phyloP scores from a whole-genome alignment of 2,329 filamentous ascomycete species.

The Coleophoma crateriformis region DNA sequence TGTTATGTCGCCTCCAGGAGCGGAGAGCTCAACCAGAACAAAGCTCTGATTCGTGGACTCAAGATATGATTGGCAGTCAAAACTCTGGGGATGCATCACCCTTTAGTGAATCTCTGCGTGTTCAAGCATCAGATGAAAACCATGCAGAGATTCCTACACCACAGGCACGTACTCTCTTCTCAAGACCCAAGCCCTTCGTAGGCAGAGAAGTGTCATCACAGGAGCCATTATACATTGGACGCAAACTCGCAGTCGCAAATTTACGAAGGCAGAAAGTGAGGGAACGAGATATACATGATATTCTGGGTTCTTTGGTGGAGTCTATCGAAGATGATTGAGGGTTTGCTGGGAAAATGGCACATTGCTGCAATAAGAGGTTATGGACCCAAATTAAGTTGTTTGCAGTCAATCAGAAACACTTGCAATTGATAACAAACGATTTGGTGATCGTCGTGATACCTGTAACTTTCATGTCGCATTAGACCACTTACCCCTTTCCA shows the following conservation, averaged over 20 bases:
- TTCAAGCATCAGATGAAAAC: neutral
- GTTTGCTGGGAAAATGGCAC: neutral
- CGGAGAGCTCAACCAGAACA: neutral
- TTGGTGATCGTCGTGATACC: no score
- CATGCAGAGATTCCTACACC: neutral
- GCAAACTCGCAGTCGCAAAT: neutral
- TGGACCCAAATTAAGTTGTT: neutral
- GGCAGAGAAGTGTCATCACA: neutral
- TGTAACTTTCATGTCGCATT: no score
- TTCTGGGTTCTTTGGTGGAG: neutral
- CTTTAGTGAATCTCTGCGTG: neutral
- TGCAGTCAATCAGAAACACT: no score
- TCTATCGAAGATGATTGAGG: conserved; percentile 15
- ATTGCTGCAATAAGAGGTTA: neutral
- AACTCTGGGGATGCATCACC: no score
- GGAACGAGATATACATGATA: neutral
- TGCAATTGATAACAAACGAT: no score
- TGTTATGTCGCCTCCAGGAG: neutral
- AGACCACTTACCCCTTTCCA: no score
- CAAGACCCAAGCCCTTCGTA: conserved; percentile 9
- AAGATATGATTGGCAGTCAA: no score
- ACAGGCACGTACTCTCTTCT: conserved; percentile 10
- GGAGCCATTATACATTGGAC: conserved; percentile 8
- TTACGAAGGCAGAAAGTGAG: neutral
- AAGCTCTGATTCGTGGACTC: neutral